phyloP scores from a whole-genome alignment of 805 yeast species.

The Blastobotrys parvus region DNA sequence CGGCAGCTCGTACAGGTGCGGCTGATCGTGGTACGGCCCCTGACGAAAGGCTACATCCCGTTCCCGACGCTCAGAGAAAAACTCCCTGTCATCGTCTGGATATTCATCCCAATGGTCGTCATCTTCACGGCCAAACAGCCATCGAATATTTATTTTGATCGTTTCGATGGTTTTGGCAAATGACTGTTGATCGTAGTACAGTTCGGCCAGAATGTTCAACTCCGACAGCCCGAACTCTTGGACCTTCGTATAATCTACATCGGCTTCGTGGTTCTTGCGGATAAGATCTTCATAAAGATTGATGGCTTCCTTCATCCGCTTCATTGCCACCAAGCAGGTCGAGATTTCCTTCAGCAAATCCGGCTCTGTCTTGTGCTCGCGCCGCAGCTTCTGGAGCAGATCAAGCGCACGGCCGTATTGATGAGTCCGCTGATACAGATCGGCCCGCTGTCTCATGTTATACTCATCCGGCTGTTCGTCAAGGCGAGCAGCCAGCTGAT shows the following conservation, averaged over 20 bases:
- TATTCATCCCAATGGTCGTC: constrained; percentile 61
- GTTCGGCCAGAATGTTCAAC: constrained; percentile 72
- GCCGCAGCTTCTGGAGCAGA: constrained; percentile 17
- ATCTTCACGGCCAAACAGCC: constrained; percentile 64
- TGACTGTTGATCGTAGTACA: constrained; percentile 61
- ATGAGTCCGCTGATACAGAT: constrained; percentile 23
- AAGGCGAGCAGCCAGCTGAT: constrained; percentile 58
- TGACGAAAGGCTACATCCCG: constrained; percentile 7
- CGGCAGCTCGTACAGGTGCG: constrained; percentile 45
- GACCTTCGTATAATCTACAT: constrained; percentile 21
- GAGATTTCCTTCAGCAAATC: not conserved
- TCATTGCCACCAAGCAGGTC: constrained; percentile 36
- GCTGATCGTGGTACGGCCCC: constrained; percentile 1
- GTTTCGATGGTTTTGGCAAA: constrained; percentile 56
- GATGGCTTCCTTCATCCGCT: constrained; percentile 65
- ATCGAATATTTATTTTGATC: constrained; percentile 65
- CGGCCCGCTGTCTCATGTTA: constrained; percentile 68
- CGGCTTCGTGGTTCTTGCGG: constrained; percentile 44
- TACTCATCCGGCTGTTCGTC: constrained; percentile 75
- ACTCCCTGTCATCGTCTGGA: constrained; percentile 71
- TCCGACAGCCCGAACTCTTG: constrained; percentile 76
- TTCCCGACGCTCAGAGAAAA: constrained; percentile 55
- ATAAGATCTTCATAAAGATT: constrained; percentile 56
- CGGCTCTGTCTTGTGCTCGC: constrained; percentile 8
- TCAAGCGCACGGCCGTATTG: constrained; percentile 22